Evolutionary conservation across 352 stramenopile species (phyloP).

Genomic region (Phytopythium sindhum): DNA sequence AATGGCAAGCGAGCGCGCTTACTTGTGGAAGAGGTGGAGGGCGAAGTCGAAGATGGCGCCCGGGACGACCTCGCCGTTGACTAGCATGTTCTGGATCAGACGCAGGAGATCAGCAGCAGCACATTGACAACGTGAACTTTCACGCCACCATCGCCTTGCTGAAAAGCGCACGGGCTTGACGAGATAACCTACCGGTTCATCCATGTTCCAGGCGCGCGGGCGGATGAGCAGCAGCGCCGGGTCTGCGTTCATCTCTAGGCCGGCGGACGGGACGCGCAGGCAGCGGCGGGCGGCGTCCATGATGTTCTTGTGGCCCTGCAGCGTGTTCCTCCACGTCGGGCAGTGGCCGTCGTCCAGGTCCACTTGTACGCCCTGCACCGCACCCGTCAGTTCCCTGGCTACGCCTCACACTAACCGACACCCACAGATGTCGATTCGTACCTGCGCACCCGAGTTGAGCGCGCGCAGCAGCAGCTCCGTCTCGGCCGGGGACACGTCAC

Average conservation of each 20-base stretch:
- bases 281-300: conserved; percentile 85
- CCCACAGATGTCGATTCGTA: conserved; percentile 20
- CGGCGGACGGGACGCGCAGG: conserved; percentile 19
- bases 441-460: conserved; percentile 92
- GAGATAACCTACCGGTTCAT: conserved; percentile 76
- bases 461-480: conserved; percentile 91
- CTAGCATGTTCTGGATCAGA: conserved; percentile 75
- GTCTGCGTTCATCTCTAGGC: conserved; percentile 19
- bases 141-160: not conserved
- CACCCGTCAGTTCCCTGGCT: not conserved
- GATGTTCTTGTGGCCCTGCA: conserved; percentile 91
- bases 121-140: not conserved
- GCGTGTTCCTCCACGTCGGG: conserved; percentile 92
- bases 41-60: conserved; percentile 94
- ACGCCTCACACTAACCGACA: not conserved
- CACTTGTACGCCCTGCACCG: conserved; percentile 54
- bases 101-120: not conserved
- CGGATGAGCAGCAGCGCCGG: conserved; percentile 91
- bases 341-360: conserved; percentile 79
- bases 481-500: conserved; percentile 84
- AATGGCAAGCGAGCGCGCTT: not conserved
- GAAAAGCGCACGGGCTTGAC: not conserved
- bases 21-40: conserved; percentile 96
- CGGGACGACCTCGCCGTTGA: conserved; percentile 85
- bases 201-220: conserved; percentile 93